These are phyloP conservation scores for Naganishia sp. DNA, from an alignment of 1,284 basidiomycete species.

Conservation along the genomic window DNA sequence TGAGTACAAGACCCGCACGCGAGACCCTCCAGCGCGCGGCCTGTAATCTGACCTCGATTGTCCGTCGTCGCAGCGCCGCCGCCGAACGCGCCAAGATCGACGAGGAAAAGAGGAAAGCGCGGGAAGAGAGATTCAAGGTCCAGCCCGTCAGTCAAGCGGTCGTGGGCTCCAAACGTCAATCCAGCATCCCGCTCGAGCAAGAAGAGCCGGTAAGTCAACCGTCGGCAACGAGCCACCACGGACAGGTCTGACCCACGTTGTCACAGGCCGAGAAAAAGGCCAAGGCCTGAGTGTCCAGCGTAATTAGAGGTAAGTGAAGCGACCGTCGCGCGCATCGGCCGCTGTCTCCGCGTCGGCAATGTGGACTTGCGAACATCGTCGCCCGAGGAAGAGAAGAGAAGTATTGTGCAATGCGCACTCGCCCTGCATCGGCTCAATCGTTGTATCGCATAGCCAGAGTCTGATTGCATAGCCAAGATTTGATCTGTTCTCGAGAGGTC, in stretches of 20 bases:
- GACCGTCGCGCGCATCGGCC: neutral
- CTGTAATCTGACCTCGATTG: neutral
- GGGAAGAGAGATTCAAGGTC: conserved; percentile 11
- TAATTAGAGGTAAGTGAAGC: conserved; percentile 1
- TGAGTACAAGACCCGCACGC: neutral
- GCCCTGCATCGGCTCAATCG: too few relatives aligned
- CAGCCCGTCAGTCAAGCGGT: neutral
- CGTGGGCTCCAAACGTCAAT: neutral
- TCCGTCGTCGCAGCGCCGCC: neutral
- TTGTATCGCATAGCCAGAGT: too few relatives aligned
- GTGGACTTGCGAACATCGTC: too few relatives aligned
- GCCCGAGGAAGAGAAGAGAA: too few relatives aligned
- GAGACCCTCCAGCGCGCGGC: neutral
- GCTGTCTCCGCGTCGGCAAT: too few relatives aligned
- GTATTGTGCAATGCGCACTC: too few relatives aligned
- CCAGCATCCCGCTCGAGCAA: neutral
- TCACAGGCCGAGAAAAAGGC: conserved; percentile 5
- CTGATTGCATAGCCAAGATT: too few relatives aligned
- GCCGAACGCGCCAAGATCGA: conserved; percentile 2
- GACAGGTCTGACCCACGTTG: neutral
- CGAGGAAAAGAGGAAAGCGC: conserved; percentile 8
- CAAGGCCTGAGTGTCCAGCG: neutral
- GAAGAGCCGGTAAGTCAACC: neutral
- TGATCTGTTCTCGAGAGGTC: too few relatives aligned
- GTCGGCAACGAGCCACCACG: neutral